These are phyloP conservation scores for Alloascoidea africana DNA, from an alignment of 805 yeast genomes.

Conservation along the genomic window DNA sequence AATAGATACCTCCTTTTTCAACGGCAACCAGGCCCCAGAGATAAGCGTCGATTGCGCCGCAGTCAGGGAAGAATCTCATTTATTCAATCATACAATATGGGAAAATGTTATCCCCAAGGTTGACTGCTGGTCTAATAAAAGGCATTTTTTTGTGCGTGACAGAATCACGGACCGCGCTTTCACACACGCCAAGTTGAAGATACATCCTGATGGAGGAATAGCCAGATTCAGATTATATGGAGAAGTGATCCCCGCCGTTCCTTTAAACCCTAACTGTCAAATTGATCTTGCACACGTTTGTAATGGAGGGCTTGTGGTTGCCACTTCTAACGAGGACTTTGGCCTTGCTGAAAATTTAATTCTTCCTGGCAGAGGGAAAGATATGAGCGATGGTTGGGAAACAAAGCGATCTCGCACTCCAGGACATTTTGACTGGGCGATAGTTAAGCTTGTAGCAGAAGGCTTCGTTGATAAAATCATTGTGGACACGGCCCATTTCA, in stretches of 20 bases:
- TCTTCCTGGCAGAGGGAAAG: conserved; percentile 87
- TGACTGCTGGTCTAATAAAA: conserved; percentile 83
- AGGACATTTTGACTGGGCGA: conserved; percentile 88
- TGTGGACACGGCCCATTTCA: conserved; percentile 84
- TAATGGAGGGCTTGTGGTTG: conserved; percentile 80
- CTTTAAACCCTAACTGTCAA: conserved; percentile 26
- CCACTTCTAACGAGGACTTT: conserved; percentile 84
- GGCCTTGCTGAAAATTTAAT: conserved; percentile 82
- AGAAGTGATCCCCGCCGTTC: conserved; percentile 55
- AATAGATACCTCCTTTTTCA: conserved; percentile 86
- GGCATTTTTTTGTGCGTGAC: conserved; percentile 61
- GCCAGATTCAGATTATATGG: conserved; percentile 91
- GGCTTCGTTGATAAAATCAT: conserved; percentile 39
- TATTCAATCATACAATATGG: conserved; percentile 37
- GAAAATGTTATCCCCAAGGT: conserved; percentile 46
- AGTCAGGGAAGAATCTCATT: conserved; percentile 14
- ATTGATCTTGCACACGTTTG: conserved; percentile 71
- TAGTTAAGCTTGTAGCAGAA: conserved; percentile 65
- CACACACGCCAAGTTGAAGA: conserved; percentile 71
- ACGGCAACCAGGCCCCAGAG: conserved; percentile 89
- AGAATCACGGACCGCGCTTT: conserved; percentile 43
- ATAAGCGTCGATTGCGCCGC: conserved; percentile 59
- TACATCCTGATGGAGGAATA: conserved; percentile 98
- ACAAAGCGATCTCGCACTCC: conserved; percentile 74
- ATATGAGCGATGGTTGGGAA: conserved; percentile 99